Conservation (phyloP, 2,329 filamentous ascomycete species). For the Aspergillus arachidicola region DNA sequence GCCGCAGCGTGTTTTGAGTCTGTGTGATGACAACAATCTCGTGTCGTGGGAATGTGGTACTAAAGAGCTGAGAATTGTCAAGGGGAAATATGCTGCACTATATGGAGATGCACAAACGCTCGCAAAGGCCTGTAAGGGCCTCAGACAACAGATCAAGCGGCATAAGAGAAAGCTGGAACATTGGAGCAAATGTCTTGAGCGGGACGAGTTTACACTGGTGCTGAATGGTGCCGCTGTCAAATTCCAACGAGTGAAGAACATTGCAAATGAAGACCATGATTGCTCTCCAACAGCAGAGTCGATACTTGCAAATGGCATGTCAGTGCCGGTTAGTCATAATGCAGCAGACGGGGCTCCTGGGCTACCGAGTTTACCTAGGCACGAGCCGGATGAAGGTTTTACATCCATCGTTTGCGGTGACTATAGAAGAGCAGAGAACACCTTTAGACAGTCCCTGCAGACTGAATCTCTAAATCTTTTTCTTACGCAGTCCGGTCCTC, state of each 20-base stretch:
- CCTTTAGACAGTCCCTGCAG: neutral
- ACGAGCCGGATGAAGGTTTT: neutral
- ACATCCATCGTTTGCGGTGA: no score
- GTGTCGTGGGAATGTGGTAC: constrained; percentile 9
- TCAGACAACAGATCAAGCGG: constrained; percentile 35
- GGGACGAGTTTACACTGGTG: constrained; percentile 33
- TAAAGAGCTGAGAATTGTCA: constrained; percentile 24
- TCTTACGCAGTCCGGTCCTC: constrained; percentile 21
- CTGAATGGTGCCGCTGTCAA: constrained; percentile 29
- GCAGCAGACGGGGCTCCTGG: neutral
- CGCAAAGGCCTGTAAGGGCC: constrained; percentile 27
- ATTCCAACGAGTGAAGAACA: constrained; percentile 28
- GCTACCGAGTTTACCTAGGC: neutral
- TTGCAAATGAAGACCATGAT: neutral
- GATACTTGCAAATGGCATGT: neutral
- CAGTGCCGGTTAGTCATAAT: neutral
- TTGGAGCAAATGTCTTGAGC: constrained; percentile 33
- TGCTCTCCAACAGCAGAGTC: neutral
- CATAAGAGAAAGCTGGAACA: constrained; percentile 36
- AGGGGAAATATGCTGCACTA: constrained; percentile 34
- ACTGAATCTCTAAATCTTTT: constrained; percentile 10
- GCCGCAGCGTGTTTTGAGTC: constrained; percentile 25
- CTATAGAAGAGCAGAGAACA: neutral
- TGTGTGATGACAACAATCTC: constrained; percentile 9
- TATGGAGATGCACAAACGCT: constrained; percentile 35